Base-by-base conservation (phyloP, 306 rosid genomes). In the Cotoneaster glaucophyllus region DNA sequence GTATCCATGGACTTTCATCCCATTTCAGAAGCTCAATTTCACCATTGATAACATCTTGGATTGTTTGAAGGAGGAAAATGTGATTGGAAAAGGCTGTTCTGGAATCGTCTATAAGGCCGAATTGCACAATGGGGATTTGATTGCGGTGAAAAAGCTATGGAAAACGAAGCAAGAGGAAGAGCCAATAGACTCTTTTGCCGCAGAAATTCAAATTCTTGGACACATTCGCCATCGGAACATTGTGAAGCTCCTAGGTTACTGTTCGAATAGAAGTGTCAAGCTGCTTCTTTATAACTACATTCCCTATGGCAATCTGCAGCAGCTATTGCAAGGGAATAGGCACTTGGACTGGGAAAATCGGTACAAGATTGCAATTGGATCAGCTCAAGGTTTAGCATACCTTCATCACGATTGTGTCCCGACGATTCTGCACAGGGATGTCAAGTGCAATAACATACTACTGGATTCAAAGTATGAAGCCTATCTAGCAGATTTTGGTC, bases 331-430 rank as follows among this genome's bases (percentile, higher is more conserved):
- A 85, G 96, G 75, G 73, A 90, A 86, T 77, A 87, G 98, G 82
- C 88, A 87, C 82, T 73, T 96, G 64, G 98, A 90, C 74, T 96
- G 99, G 99, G 98, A 96, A 81, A 96, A 88, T 14, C 83, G 99
- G 78, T 96, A 96, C 88, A 96, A 90, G 83, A 96, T 96, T 61
- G 99, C 99, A 14, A 90, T 96, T 8, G 99, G 99, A 8, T 86
- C 97, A 8, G 98, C 98, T 41, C 98, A 96, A 52, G 99, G 99
- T 70, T 74, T 96, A 39, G 87, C 99, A 74, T 96, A 96, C 76
- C 98, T 96, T 82, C 99, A 96, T 61, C 99, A 96, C 85, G 93
- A 96, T 76, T 96, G 99, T 59, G 93, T 88, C 54, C 99, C 99
- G 5, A 45, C 98, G 68, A 96, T 96, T 78, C 92, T 96, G 76